Conservation (phyloP, 1,284 basidiomycete species). For the Puccinia polysora region DNA sequence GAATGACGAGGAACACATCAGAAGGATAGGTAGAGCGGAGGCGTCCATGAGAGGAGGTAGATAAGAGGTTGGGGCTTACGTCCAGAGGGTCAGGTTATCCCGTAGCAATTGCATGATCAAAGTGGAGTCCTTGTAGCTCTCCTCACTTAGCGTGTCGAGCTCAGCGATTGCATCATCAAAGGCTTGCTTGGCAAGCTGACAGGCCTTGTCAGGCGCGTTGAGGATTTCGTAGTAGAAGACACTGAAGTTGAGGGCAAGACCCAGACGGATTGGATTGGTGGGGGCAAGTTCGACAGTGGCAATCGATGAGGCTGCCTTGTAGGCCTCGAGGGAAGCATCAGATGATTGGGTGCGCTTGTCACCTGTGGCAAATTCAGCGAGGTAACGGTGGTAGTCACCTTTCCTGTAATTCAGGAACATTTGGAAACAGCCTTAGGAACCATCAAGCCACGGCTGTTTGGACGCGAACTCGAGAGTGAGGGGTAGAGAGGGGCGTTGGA, state of each 20-base stretch:
- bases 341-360: slow-evolving; percentile 49
- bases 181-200: slow-evolving; percentile 57
- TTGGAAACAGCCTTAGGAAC: too few relatives aligned
- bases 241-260: slow-evolving; percentile 57
- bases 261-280: slow-evolving; percentile 56
- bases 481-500: too few relatives aligned
- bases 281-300: slow-evolving; percentile 56
- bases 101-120: slow-evolving; percentile 56
- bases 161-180: slow-evolving; percentile 58
- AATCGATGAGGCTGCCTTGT: slow-evolving; percentile 56
- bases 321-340: slow-evolving; percentile 54
- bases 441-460: background rate
- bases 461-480: too few relatives aligned
- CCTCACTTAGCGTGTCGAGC: slow-evolving; percentile 57
- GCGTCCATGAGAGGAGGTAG: background rate
- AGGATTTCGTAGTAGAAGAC: slow-evolving; percentile 59
- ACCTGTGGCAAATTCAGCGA: slow-evolving; percentile 57
- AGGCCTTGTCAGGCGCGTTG: slow-evolving; percentile 56
- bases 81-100: slow-evolving; percentile 56
- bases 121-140: slow-evolving; percentile 57
- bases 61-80: slow-evolving; percentile 37
- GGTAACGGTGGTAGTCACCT: slow-evolving; percentile 58
- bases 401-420: slow-evolving; percentile 50
- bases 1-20: background rate
- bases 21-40: background rate